Percentiles rank a stretch among this genome's conserved stretches.
These are phyloP conservation scores for Phtheirospermum japonicum DNA, from an alignment of 257 asterid genomes.

Conservation along the genomic window DNA sequence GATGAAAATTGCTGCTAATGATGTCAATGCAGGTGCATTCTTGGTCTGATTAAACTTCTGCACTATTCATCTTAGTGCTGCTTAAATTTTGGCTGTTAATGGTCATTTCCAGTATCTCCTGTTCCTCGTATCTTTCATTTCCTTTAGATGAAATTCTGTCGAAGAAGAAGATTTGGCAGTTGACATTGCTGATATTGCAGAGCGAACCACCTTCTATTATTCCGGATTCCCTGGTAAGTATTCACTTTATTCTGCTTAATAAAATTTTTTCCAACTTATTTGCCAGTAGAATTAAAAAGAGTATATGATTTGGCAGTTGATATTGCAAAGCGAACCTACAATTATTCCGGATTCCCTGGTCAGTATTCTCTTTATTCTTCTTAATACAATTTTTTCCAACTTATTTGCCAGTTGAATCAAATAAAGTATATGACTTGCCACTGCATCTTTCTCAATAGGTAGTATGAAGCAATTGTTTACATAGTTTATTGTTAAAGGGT, in stretches of 20 bases:
- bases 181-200: conserved; percentile 81
- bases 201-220: conserved; percentile 89
- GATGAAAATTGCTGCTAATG: conserved; percentile 73
- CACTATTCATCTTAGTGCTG: conserved; percentile 17
- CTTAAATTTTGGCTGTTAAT: conserved; percentile 13
- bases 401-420: conserved; percentile 5
- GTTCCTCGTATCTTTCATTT: conserved; percentile 37
- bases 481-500: conserved; percentile 18
- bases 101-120: conserved; percentile 19
- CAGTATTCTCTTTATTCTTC: conserved; percentile 32
- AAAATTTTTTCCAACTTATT: conserved; percentile 19
- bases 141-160: conserved; percentile 63
- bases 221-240: conserved; percentile 76
- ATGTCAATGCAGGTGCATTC: conserved; percentile 86
- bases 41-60: conserved; percentile 17
- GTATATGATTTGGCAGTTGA: too few species aligned
- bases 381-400: conserved; percentile 16
- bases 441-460: conserved; percentile 1
- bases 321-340: conserved; percentile 88
- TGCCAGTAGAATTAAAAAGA: not conserved
- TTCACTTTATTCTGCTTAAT: conserved; percentile 22
- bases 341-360: conserved; percentile 82
- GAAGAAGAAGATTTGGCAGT: conserved; percentile 93
- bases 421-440: not conserved
- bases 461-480: conserved; percentile 1